phyloP scores from a whole-genome alignment of 768 basidiomycete genomes.

The Gelatoporia subvermispora region DNA sequence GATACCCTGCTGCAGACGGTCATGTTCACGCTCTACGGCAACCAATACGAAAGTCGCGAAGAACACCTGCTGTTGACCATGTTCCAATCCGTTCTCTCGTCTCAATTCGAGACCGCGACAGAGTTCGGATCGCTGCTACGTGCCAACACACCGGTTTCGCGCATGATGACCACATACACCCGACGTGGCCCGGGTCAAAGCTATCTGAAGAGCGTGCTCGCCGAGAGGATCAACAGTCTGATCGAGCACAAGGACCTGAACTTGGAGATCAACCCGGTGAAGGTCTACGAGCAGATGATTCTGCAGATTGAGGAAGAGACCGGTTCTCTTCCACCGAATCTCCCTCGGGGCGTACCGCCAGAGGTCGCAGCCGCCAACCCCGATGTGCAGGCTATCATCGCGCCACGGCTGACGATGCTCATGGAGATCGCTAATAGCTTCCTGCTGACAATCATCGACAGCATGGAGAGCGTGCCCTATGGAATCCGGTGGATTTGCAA shows the following conservation, averaged over 20 bases:
- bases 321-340: conserved; percentile 82
- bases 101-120: conserved; percentile 98
- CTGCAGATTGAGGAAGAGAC: conserved; percentile 98
- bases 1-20: conserved; percentile 99
- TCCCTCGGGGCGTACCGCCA: conserved; percentile 90
- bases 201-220: conserved; percentile 95
- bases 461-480: conserved; percentile 97
- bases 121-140: conserved; percentile 98
- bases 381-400: conserved; percentile 97
- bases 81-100: conserved; percentile 98
- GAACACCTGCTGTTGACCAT: conserved; percentile 98
- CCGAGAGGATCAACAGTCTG: conserved; percentile 96
- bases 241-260: conserved; percentile 99
- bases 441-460: conserved; percentile 95
- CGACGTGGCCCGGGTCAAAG: conserved; percentile 97
- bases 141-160: conserved; percentile 97
- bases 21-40: conserved; percentile 99
- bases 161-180: conserved; percentile 99
- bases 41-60: conserved; percentile 85
- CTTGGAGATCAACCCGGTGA: conserved; percentile 97
- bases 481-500: conserved; percentile 99
- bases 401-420: conserved; percentile 94
- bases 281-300: conserved; percentile 99
- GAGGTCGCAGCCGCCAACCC: conserved; percentile 91
- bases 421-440: conserved; percentile 99